Evolutionary conservation across 2,329 filamentous ascomycete genomes (phyloP).

Genomic region (Pseudocercospora vitis): DNA sequence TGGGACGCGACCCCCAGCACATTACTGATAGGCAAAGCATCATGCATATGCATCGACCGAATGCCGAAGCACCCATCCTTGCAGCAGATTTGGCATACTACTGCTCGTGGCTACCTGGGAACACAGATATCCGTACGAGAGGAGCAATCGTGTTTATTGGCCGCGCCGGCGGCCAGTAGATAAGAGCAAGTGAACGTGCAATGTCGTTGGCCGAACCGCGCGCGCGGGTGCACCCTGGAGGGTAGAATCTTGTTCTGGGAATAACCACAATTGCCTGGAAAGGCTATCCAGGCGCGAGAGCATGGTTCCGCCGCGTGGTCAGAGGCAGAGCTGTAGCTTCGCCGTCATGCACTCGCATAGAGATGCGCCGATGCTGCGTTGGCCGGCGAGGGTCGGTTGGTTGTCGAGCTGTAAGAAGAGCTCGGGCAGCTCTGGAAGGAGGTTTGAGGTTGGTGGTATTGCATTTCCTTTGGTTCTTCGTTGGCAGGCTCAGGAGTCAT

Average conservation of each 20-base stretch:
- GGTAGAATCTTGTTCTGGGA: background rate
- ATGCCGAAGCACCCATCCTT: background rate
- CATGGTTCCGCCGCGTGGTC: background rate
- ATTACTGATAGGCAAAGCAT: constrained; percentile 4
- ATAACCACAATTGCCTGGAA: constrained; percentile 6
- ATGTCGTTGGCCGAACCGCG: constrained; percentile 1
- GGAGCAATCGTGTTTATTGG: background rate
- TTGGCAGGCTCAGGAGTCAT: constrained; percentile 1
- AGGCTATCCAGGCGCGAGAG: background rate
- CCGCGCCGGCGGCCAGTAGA: background rate
- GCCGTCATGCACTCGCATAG: background rate
- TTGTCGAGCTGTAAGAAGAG: background rate
- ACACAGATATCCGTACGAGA: background rate
- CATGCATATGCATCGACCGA: background rate
- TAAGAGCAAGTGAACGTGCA: background rate
- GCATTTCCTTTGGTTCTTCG: background rate
- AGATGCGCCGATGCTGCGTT: constrained; percentile 1
- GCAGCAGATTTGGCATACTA: background rate
- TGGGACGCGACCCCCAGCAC: background rate
- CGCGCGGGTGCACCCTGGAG: background rate
- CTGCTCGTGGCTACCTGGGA: background rate
- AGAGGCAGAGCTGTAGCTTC: background rate
- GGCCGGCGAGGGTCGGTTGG: background rate
- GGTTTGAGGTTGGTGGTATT: too few species aligned
- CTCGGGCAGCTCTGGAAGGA: background rate